These are phyloP conservation scores for Suhomyces kilbournensis DNA, from an alignment of 805 yeast genomes.

Conservation along the genomic window DNA sequence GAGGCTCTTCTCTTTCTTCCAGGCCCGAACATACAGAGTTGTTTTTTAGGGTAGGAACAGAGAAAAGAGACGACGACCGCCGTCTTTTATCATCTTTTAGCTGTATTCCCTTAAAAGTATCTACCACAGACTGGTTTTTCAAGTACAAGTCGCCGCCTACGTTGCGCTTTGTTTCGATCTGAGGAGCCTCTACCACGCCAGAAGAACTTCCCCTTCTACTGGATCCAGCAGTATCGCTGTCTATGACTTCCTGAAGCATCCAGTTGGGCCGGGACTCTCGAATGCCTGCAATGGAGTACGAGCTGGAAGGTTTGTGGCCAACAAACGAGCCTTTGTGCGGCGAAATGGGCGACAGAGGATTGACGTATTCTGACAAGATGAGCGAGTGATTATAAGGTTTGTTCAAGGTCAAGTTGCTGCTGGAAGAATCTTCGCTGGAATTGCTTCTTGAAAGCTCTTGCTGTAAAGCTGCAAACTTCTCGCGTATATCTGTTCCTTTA, in stretches of 20 bases:
- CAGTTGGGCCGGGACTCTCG: conserved; percentile 27
- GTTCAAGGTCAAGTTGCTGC: conserved; percentile 15
- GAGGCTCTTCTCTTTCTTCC: not conserved
- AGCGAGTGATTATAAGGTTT: conserved; percentile 21
- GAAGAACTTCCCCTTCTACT: conserved; percentile 19
- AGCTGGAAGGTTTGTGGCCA: conserved; percentile 9
- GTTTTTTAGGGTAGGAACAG: conserved; percentile 14
- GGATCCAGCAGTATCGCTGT: conserved; percentile 20
- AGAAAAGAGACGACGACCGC: conserved; percentile 26
- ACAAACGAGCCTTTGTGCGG: not conserved
- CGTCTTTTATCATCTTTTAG: conserved; percentile 40
- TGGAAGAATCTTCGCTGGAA: conserved; percentile 30
- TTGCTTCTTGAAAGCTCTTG: conserved; percentile 25
- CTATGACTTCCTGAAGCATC: conserved; percentile 35
- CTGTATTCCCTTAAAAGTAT: conserved; percentile 43
- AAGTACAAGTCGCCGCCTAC: conserved; percentile 45
- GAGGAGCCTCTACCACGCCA: conserved; percentile 35
- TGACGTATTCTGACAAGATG: conserved; percentile 30
- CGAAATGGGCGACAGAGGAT: conserved; percentile 13
- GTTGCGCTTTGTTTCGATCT: conserved; percentile 43
- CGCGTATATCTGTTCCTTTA: conserved; percentile 21
- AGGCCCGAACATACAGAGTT: conserved; percentile 11
- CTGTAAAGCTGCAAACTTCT: conserved; percentile 17
- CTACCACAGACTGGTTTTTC: conserved; percentile 40
- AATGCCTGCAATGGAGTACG: conserved; percentile 22